Base-by-base conservation (phyloP, 345 rosid species). In the Microcos paniculata region DNA sequence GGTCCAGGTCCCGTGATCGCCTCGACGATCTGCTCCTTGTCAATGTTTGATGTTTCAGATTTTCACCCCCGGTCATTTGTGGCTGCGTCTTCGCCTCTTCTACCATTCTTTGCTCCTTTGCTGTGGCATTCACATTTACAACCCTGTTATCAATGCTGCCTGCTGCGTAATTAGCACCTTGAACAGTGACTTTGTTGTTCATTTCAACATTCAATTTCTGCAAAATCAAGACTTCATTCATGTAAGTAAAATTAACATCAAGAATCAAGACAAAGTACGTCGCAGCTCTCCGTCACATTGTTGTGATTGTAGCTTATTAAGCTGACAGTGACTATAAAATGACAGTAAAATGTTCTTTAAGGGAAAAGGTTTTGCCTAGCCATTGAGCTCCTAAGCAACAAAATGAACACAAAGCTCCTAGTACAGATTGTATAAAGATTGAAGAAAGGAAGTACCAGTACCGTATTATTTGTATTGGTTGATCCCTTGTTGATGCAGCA, bases 21-120 rank as follows among this genome's bases (percentile, higher is more conserved):
- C 98, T 89, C 3, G 91, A 80, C 4, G 99, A 96, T 74, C 93
- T 86, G 81, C 90, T 91, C 75, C 92, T 85, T 23, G 89, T 86
- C 76, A 84, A 24, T 14, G 81, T 58, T 71, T 82, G 98, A 6
- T 90, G 93, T 69, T 85, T 88, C 63, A 71, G 79, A 46, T 53
- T 48, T 28, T 85, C 90, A 26, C 72, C 82, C n/a, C 35, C 51
- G n/a, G 45, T 49, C 21, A 46, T 74, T 31, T 82, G 56, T 64
- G 81, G 11, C 75, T 80, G 79, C 21, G 70, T 46, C 70, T 84
- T 81, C 42, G 73, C 71, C 71, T 84, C 91, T 79, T 78, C 85
- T 76, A 66, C 81, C 28, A 8, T 72, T 46, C 33, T 78, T 19
- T 77, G 85, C 78, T 86, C 87, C 75, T 57, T 87, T 28, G 73